Evolutionary conservation across 2,329 filamentous ascomycete genomes (phyloP), one percentile per base, ranked within the genome.

Genomic region (Rhynchosporium agropyri): DNA sequence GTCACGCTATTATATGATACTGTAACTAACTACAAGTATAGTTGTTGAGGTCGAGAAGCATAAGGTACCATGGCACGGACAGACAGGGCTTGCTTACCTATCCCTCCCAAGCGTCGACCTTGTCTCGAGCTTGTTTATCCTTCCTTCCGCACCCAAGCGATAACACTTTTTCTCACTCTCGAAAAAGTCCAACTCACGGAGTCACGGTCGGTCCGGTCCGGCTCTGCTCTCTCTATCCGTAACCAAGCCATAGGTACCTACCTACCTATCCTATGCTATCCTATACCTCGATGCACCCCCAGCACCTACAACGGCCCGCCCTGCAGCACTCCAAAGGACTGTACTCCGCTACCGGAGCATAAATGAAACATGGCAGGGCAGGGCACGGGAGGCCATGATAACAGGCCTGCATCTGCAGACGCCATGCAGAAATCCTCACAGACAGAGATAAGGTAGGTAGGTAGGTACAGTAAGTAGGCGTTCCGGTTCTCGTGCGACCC

Each of bases 391-490:
- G 5, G 33, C 5, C 33, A 53, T 36, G 4, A 20, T 38, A 36
- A 8, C 31, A 4, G 33, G 49, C 36, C 5, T 33, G 9, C 20
- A 8, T 36, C 45, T n/a, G 36, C 45, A 54, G 15, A 42, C n/a
- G 43, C 3, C 43, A 20, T 53, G 51, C 62, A 48, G 58, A 29
- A 13, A 46, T 9, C 5, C 33, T 6, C 33, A 26, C n/a, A 51
- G 33, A 62, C 20, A 20, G 20, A 20, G 20, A 20, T 20, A 20
- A 20, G 20, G 20, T 20, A 20, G 20, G 20, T 20, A 20, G 20
- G 20, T 20, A 20, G 63, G 60, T 64, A 62, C 54, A 58, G 48
- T 46, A 1, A 15, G 58, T 59, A 8, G 31, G 49, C 9, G 58
- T 55, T 40, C 59, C 20, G 20, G 20, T 20, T 20, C 20, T 20